These are phyloP conservation scores for Pilasporangium apinafurcum DNA, from an alignment of 352 stramenopile species.

Conservation along the genomic window DNA sequence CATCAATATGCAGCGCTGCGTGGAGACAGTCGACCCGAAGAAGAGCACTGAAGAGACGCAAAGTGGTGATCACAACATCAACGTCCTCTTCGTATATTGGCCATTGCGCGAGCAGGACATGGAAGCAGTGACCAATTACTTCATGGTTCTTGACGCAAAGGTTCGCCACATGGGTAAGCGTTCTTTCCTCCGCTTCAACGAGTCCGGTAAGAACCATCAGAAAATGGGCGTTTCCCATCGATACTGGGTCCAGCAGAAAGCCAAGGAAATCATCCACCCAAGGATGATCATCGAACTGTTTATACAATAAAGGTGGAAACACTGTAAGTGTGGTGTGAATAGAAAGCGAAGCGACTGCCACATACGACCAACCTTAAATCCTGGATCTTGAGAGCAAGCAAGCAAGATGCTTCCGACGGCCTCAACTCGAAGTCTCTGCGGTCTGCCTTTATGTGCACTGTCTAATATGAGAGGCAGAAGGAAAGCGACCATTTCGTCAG, in stretches of 20 bases:
- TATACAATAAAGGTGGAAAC: neutral
- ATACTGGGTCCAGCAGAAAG: slow-evolving; percentile 36
- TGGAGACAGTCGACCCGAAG: slow-evolving; percentile 24
- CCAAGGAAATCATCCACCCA: slow-evolving; percentile 41
- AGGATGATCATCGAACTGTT: slow-evolving; percentile 23
- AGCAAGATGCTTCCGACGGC: slow-evolving; percentile 41
- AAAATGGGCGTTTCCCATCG: slow-evolving; percentile 40
- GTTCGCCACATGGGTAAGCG: slow-evolving; percentile 27
- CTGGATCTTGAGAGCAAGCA: slow-evolving; percentile 20
- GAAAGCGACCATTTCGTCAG: slow-evolving; percentile 38
- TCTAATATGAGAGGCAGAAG: slow-evolving; percentile 39
- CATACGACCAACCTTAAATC: slow-evolving; percentile 40
- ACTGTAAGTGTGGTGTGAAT: neutral
- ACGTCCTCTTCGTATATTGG: slow-evolving; percentile 63
- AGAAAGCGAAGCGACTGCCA: neutral
- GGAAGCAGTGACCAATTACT: slow-evolving; percentile 29
- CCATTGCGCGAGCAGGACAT: slow-evolving; percentile 41
- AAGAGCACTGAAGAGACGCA: slow-evolving; percentile 34
- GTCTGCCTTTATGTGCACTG: slow-evolving; percentile 42
- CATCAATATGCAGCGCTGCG: slow-evolving; percentile 26
- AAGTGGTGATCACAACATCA: slow-evolving; percentile 40
- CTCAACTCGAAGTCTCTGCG: slow-evolving; percentile 35
- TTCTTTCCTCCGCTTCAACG: slow-evolving; percentile 17
- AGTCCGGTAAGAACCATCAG: slow-evolving; percentile 37
- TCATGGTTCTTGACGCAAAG: slow-evolving; percentile 30